Evolutionary conservation across 257 asterid genomes (phyloP), one percentile per base, ranked within the genome.

Genomic region (Echium plantagineum): DNA sequence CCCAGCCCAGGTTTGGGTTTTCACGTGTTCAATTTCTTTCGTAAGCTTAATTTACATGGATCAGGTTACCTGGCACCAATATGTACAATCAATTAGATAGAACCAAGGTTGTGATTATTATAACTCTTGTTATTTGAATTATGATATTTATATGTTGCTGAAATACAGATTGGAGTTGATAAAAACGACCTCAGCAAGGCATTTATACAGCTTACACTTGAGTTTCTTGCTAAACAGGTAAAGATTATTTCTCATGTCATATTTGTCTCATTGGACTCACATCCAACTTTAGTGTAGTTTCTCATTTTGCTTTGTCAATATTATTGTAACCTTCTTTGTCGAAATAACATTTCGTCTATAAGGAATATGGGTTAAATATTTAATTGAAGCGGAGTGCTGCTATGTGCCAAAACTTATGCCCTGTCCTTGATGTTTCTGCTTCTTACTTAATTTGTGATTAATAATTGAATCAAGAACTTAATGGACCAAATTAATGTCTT

Each of bases 151-250:
- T 35, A 38, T 64, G 35, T 55, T 38, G 51, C 21, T 22, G 62
- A 66, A 66, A 70, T 76, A 79, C 96, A 91, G 98, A 83, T 91
- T 78, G 88, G 84, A 28, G 82, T 81, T 52, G 98, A 91, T 75
- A 78, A 70, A 60, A 71, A 82, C 71, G 82, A 88, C 78, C 80
- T 75, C 66, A 79, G 63, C 76, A 91, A 85, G 76, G 87, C 80
- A 68, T 87, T 91, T 52, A 77, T 80, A 67, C 98, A 91, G 72
- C 86, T 91, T 67, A 91, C 96, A 1, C 79, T 91, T 57, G 96
- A 91, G 78, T 77, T 91, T 82, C 85, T 87, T 62, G 81, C 88
- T 26, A 87, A 87, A 73, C 96, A 87, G 95, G 96, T 91, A 80
- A 69, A 49, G 54, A 3, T 10, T 57, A 53, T 59, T 58, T 57